Evolutionary conservation across 441 rosid genomes (phyloP), one percentile per base, ranked within the genome.

Genomic region (Flueggea neowawraea): DNA sequence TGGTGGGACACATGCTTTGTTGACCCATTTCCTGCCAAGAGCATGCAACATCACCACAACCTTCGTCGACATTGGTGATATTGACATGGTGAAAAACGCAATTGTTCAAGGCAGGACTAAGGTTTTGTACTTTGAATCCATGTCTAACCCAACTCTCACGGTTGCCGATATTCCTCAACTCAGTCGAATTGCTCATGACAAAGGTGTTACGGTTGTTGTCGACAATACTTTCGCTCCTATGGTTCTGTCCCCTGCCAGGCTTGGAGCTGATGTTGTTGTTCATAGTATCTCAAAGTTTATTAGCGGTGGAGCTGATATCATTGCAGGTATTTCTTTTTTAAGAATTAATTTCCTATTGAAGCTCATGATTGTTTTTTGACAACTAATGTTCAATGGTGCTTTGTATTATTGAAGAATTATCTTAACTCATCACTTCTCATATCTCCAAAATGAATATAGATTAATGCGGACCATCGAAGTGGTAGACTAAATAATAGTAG

Each of bases 201-300:
- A 83, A 65, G 91, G 96, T 1, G 87, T 77, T 10, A 80, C 68
- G 41, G 96, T 80, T 48, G 94, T 90, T 12, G 98, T 90, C 2
- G 97, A 94, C 71, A 94, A 94, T 69, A 90, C 98, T 8, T 94
- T 94, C 60, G 69, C 97, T 0, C 98, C 97, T 1, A 81, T 94
- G 90, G 89, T 94, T 28, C 70, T 94, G 12, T 90, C 97, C 39
- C 98, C 98, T 22, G 95, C 93, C 1, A 73, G 78, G 49, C 84
- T 90, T 11, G 98, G 98, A 31, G 98, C 98, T 5, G 98, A 90
- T 43, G 97, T 90, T 45, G 98, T 90, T 32, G 78, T 90, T 14
- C 98, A 94, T 51, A 90, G 98, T 71, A 84, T 89, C 72, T 82
- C 98, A 60, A 94, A 94, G 80, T 94, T 88, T 67, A 85, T 94